Evolutionary conservation across 208 protist species (phyloP).

Genomic region (Crithidia brevicula): DNA sequence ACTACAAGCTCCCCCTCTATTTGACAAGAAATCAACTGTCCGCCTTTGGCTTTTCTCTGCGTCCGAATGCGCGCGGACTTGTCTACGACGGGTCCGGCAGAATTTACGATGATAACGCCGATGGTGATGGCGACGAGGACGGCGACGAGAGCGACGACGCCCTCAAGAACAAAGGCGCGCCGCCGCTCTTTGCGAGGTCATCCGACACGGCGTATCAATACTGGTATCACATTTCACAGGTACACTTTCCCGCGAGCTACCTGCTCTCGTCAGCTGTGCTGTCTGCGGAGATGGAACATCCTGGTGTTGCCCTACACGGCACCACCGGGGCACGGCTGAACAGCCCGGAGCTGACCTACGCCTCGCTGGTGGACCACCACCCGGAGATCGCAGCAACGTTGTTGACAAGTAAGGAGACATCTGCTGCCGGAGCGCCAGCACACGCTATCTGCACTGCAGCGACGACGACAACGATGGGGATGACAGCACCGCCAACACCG

Average conservation of each 20-base stretch:
- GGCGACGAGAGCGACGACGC: too few species aligned
- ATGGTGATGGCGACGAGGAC: too few species aligned
- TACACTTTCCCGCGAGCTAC: slow-evolving; percentile 53
- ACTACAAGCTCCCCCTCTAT: slow-evolving; percentile 58
- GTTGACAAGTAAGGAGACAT: background rate
- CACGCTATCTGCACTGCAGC: too few species aligned
- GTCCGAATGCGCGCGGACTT: slow-evolving; percentile 34
- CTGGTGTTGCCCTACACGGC: slow-evolving; percentile 57
- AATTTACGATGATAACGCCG: slow-evolving; percentile 4
- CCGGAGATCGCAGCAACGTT: slow-evolving; percentile 34
- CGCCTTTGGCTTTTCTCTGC: slow-evolving; percentile 29
- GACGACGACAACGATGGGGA: too few species aligned
- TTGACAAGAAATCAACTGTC: slow-evolving; percentile 23
- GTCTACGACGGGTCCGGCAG: too few species aligned
- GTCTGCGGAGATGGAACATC: slow-evolving; percentile 43
- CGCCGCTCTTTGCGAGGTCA: background rate
- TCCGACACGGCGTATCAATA: slow-evolving; percentile 21
- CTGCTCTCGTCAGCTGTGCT: slow-evolving; percentile 46
- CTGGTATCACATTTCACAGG: slow-evolving; percentile 84
- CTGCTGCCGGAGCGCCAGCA: background rate
- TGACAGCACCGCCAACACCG: background rate
- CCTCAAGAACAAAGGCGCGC: too few species aligned
- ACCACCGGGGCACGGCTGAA: slow-evolving; percentile 45
- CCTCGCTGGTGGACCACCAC: slow-evolving; percentile 19
- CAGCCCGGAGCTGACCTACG: slow-evolving; percentile 36